Conservation (phyloP, 179 eudicot genomes). For the Corrigiola litoralis region DNA sequence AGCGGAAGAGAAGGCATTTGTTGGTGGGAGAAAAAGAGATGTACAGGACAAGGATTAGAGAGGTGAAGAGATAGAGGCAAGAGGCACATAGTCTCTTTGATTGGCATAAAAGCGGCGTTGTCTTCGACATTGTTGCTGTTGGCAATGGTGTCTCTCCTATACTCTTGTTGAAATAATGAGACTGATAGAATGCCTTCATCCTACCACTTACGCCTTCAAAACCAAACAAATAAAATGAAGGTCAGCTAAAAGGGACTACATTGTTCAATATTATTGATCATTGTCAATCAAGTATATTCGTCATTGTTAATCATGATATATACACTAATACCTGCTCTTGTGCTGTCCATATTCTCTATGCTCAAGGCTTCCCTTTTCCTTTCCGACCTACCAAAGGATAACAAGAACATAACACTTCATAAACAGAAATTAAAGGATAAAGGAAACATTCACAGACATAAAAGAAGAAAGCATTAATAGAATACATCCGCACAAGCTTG, state of each 20-base stretch:
- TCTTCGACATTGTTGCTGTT: conserved; percentile 20
- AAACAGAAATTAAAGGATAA: no score
- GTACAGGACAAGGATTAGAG: conserved; percentile 53
- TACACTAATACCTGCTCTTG: neutral
- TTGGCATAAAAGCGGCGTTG: conserved; percentile 53
- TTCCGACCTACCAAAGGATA: neutral
- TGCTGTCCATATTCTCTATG: neutral
- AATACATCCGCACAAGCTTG: no score
- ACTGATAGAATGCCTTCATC: no score
- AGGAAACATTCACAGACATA: no score
- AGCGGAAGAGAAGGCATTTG: conserved; percentile 66
- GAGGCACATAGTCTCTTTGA: conserved; percentile 81
- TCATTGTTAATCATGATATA: neutral
- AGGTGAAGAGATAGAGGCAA: conserved; percentile 50
- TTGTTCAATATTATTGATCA: neutral
- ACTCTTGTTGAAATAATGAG: no score
- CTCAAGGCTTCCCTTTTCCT: neutral
- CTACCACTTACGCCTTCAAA: no score
- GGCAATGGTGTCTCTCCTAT: neutral
- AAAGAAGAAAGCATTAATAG: no score
- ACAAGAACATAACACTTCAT: neutral
- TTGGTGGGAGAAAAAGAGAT: conserved; percentile 50
- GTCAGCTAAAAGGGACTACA: neutral
- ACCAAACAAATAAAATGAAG: neutral
- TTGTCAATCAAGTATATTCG: no score